These are phyloP conservation scores for Dimocarpus longan DNA, from an alignment of 345 rosid species.

Conservation along the genomic window DNA sequence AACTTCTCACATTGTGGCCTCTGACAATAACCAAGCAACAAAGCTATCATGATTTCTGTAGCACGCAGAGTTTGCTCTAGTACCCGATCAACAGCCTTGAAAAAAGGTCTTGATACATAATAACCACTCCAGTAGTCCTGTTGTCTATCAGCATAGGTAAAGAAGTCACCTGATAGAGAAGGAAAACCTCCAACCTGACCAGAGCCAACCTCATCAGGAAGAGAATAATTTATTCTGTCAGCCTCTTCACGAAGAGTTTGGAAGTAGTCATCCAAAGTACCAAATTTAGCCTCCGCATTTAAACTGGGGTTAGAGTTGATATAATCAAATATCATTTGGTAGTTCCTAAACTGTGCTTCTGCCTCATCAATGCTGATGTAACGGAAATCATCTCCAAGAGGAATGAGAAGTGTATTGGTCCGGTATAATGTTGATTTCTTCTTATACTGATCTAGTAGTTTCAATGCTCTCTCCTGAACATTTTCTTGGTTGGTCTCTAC, in stretches of 20 bases:
- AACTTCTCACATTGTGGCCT: slow-evolving; percentile 82
- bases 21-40: slow-evolving; percentile 88
- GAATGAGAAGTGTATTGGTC: slow-evolving; percentile 88
- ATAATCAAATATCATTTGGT: slow-evolving; percentile 84
- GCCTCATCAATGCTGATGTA: slow-evolving; percentile 80
- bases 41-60: slow-evolving; percentile 84
- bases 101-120: slow-evolving; percentile 96
- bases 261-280: slow-evolving; percentile 93
- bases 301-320: slow-evolving; percentile 87
- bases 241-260: slow-evolving; percentile 78
- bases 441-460: slow-evolving; percentile 88
- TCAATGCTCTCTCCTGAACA: slow-evolving; percentile 85
- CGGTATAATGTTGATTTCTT: slow-evolving; percentile 87
- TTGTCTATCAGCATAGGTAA: slow-evolving; percentile 91
- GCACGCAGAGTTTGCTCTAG: slow-evolving; percentile 92
- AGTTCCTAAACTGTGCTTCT: slow-evolving; percentile 92
- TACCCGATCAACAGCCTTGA: slow-evolving; percentile 97
- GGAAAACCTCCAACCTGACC: slow-evolving; percentile 84
- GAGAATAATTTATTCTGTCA: slow-evolving; percentile 78
- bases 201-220: slow-evolving; percentile 82
- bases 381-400: slow-evolving; percentile 99
- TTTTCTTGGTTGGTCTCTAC: slow-evolving; percentile 75
- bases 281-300: slow-evolving; percentile 86
- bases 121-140: slow-evolving; percentile 99
- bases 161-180: slow-evolving; percentile 95